Evolutionary conservation across 163 green algal genomes (phyloP).

Genomic region (Scenedesmus sp.): DNA sequence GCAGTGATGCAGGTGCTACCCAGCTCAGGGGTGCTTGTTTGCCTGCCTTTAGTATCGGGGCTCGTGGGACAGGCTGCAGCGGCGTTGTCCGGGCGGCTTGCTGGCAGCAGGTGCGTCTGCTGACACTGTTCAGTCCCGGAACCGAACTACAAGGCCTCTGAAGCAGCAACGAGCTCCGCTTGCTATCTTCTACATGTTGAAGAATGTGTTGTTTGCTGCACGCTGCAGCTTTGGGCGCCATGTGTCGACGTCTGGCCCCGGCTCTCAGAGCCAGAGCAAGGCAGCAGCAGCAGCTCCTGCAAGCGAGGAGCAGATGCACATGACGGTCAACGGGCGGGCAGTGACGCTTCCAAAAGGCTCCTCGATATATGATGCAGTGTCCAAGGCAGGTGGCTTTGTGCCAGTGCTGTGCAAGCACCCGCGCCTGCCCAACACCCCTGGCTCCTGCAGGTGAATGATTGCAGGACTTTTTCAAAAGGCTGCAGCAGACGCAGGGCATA

Average conservation of each 20-base stretch:
- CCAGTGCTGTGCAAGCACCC: slow-evolving; percentile 52
- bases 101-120: neutral
- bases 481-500: neutral
- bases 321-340: slow-evolving; percentile 46
- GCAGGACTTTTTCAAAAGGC: neutral
- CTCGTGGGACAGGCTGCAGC: neutral
- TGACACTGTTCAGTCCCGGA: neutral
- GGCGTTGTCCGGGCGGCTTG: neutral
- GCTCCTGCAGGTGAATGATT: slow-evolving; percentile 17
- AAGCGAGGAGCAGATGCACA: neutral
- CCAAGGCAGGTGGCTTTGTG: slow-evolving; percentile 19
- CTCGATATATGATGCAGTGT: slow-evolving; percentile 33
- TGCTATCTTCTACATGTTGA: neutral
- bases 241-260: neutral
- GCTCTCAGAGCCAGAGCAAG: neutral
- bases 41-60: neutral
- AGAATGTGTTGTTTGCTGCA: neutral
- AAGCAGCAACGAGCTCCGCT: neutral
- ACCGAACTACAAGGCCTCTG: neutral
- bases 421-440: slow-evolving; percentile 38
- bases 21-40: neutral
- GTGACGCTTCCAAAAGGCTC: slow-evolving; percentile 32
- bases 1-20: neutral
- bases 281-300: slow-evolving; percentile 13
- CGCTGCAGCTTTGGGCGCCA: neutral